Evolutionary conservation across 2,329 filamentous ascomycete genomes (phyloP).

Genomic region (Paecilomyces sp.): DNA sequence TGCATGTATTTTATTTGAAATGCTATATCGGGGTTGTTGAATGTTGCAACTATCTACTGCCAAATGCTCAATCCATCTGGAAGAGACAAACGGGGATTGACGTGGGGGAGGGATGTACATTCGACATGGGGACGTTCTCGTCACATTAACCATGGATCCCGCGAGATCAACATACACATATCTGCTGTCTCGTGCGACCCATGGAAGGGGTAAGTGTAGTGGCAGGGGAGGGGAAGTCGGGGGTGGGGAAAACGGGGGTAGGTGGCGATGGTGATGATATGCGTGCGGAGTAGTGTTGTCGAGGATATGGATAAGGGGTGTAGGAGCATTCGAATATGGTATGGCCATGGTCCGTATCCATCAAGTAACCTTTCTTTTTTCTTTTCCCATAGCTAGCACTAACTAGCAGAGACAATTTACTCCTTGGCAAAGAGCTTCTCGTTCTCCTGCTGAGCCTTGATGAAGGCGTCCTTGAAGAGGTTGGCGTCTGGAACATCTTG

Average conservation of each 20-base stretch:
- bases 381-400: not conserved
- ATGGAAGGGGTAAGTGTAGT: not conserved
- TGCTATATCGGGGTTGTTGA: not conserved
- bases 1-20: conserved; percentile 1
- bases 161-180: not conserved
- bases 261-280: not conserved
- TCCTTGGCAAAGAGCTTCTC: conserved; percentile 68
- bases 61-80: not conserved
- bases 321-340: not conserved
- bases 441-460: conserved; percentile 95
- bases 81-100: not conserved
- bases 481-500: conserved; percentile 68
- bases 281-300: not conserved
- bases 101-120: not conserved
- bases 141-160: not conserved
- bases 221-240: not conserved
- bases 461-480: conserved; percentile 93
- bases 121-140: not conserved
- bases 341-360: not conserved
- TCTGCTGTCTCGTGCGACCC: not conserved
- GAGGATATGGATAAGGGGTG: not conserved
- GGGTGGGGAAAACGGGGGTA: not conserved
- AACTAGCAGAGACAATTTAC: conserved; percentile 12
- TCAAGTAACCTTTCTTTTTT: not conserved
- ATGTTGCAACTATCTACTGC: conserved; percentile 6